phyloP scores from a whole-genome alignment of 2,329 filamentous ascomycete species.

The Nectriaceae sp. region DNA sequence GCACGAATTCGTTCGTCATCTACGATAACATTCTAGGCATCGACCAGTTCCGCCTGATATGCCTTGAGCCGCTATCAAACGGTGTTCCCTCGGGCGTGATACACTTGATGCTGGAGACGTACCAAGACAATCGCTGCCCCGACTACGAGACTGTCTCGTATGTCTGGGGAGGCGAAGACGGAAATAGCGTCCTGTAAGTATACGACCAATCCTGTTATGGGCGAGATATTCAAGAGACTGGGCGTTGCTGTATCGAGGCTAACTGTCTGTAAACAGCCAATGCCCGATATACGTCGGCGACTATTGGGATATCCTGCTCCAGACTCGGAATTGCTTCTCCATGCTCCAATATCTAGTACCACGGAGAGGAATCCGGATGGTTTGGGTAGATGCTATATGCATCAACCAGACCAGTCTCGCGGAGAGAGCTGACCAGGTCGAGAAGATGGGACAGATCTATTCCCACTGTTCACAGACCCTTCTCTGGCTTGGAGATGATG shows the following conservation, averaged over 20 bases:
- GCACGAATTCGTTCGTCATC: not conserved
- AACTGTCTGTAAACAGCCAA: too few relatives aligned
- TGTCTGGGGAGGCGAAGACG: not conserved
- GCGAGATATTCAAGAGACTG: too few relatives aligned
- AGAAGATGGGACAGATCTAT: not conserved
- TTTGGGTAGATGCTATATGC: not conserved
- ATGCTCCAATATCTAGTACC: not conserved
- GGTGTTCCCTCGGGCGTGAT: not conserved
- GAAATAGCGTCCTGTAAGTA: not conserved
- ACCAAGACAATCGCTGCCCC: not conserved
- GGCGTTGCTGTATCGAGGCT: too few relatives aligned
- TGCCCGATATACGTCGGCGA: not conserved
- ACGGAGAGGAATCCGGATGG: not conserved
- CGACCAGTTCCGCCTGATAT: not conserved
- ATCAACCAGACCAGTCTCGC: not conserved
- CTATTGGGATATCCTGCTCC: not conserved
- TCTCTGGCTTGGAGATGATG: not conserved
- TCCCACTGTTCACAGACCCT: not conserved
- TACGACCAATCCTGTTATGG: not conserved
- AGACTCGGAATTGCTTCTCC: not conserved
- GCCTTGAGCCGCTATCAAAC: not conserved
- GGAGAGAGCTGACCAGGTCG: not conserved
- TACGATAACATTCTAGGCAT: not conserved
- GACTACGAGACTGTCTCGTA: not conserved
- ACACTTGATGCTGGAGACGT: not conserved